Evolutionary conservation across 139 green algal genomes (phyloP).

Genomic region (Coelastrella sp.): DNA sequence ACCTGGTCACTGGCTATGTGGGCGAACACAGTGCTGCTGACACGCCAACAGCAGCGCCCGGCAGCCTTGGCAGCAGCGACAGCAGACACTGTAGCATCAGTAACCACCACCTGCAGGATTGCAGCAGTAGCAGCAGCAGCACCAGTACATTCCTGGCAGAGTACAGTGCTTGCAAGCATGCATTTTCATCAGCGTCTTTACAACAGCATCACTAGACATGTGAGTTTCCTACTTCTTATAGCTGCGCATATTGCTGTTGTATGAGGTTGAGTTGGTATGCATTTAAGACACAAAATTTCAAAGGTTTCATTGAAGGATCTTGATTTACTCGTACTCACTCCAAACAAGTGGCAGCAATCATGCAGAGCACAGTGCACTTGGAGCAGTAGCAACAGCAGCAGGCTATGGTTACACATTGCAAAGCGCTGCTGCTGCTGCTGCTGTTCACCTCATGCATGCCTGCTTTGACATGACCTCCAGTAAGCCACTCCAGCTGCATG

Average conservation of each 20-base stretch:
- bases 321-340: too few species aligned
- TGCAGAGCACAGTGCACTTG: too few species aligned
- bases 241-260: too few species aligned
- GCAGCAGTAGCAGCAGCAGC: background rate
- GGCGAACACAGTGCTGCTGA: slow-evolving; percentile 91
- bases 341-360: too few species aligned
- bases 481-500: slow-evolving; percentile 94
- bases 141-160: background rate
- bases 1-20: slow-evolving; percentile 79
- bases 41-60: slow-evolving; percentile 82
- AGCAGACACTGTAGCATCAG: slow-evolving; percentile 72
- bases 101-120: slow-evolving; percentile 80
- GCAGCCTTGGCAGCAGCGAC: slow-evolving; percentile 58
- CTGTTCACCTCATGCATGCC: slow-evolving; percentile 91
- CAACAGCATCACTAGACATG: too few species aligned
- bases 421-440: too few species aligned
- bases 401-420: background rate
- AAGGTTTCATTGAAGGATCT: too few species aligned
- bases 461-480: slow-evolving; percentile 81
- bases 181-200: too few species aligned
- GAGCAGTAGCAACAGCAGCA: slow-evolving; percentile 34
- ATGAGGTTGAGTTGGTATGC: too few species aligned
- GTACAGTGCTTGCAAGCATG: background rate
- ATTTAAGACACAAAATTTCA: too few species aligned
- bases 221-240: too few species aligned